These are phyloP conservation scores for Paecilomyces dactylethromorphus DNA, from an alignment of 2,329 filamentous ascomycete genomes.

Conservation along the genomic window DNA sequence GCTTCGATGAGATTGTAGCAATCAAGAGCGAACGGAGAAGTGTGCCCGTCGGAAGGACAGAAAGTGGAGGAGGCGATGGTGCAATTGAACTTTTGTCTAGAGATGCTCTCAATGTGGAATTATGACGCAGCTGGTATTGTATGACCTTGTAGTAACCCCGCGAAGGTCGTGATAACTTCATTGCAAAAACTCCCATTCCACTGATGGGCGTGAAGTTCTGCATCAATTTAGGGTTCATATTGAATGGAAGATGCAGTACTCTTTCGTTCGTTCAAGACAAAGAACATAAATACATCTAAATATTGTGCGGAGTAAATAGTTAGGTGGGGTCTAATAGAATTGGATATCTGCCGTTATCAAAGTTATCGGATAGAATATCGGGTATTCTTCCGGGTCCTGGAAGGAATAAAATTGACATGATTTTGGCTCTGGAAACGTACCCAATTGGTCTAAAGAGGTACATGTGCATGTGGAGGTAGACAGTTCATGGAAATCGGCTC, in stretches of 20 bases:
- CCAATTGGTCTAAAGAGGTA: not conserved
- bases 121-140: not conserved
- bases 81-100: not conserved
- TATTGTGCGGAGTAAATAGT: not conserved
- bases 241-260: not conserved
- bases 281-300: not conserved
- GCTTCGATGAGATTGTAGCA: constrained; percentile 43
- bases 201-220: not conserved
- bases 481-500: not conserved
- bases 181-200: not conserved
- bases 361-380: not conserved
- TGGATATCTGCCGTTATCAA: not conserved
- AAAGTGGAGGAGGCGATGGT: constrained; percentile 13
- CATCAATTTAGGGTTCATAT: not conserved
- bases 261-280: not conserved
- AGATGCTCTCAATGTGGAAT: not conserved
- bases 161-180: not conserved
- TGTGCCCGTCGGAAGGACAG: constrained; percentile 24
- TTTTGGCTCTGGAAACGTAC: not conserved
- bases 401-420: not conserved
- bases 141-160: not conserved
- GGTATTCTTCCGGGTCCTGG: not conserved
- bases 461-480: not conserved
- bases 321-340: not conserved
- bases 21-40: constrained; percentile 39